These are phyloP conservation scores for Wallacemonas collosoma DNA, from an alignment of 208 protist genomes.

Conservation along the genomic window DNA sequence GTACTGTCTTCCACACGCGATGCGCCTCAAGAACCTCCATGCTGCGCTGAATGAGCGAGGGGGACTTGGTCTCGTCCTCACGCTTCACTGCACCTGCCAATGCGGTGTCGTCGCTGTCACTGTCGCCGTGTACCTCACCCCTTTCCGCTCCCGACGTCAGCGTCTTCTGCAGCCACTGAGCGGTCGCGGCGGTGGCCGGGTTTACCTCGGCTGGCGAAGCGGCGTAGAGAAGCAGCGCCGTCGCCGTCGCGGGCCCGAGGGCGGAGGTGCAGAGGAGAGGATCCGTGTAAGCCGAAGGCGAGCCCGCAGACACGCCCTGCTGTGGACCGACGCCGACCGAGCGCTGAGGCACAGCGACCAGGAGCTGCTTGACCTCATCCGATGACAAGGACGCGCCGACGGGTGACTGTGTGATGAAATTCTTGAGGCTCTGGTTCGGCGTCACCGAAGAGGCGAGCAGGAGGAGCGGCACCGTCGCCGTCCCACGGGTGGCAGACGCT, in stretches of 20 bases:
- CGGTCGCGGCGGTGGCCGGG: constrained; percentile 10
- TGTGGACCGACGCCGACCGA: background rate
- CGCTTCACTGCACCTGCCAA: too few relatives aligned
- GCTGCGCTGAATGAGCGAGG: background rate
- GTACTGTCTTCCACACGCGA: background rate
- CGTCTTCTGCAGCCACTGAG: constrained; percentile 5
- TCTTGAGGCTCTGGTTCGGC: constrained; percentile 61
- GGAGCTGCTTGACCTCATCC: constrained; percentile 68
- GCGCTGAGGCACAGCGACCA: constrained; percentile 24
- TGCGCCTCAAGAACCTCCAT: background rate
- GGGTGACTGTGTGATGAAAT: constrained; percentile 54
- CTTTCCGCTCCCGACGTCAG: too few relatives aligned
- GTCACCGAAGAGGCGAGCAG: constrained; percentile 45
- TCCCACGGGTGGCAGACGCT: background rate
- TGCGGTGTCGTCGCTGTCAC: background rate
- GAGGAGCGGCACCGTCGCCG: constrained; percentile 35
- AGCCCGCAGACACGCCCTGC: background rate
- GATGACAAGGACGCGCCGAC: constrained; percentile 48
- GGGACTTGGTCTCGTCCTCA: background rate
- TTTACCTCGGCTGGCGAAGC: constrained; percentile 1
- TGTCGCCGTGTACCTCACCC: too few relatives aligned
- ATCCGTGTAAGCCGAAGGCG: constrained; percentile 3
- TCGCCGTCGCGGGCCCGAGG: constrained; percentile 13
- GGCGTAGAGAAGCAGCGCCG: constrained; percentile 28
- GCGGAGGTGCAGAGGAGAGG: constrained; percentile 27